A percentile compares a stretch with the other conserved stretches of the same genome.
These are phyloP conservation scores for Amanita molliuscula DNA, from an alignment of 768 basidiomycete species.

Conservation along the genomic window DNA sequence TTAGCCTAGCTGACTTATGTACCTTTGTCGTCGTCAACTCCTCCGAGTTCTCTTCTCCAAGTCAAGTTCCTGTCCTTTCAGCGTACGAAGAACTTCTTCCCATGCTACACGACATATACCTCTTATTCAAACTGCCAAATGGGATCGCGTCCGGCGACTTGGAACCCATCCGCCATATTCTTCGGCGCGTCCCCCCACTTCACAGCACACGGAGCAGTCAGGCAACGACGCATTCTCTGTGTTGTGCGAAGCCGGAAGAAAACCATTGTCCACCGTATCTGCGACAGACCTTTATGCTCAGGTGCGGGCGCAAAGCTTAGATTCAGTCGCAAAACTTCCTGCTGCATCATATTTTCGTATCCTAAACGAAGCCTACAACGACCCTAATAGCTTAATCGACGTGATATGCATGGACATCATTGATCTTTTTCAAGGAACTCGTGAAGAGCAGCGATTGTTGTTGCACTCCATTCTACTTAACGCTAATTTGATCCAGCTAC, in stretches of 20 bases:
- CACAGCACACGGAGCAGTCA: not conserved
- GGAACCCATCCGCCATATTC: not conserved
- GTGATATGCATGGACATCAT: conserved; percentile 1
- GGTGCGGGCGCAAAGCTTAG: not conserved
- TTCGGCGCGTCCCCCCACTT: not conserved
- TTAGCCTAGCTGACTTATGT: conserved; percentile 57
- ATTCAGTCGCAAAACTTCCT: not conserved
- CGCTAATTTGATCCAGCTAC: not conserved
- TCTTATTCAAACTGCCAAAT: conserved; percentile 6
- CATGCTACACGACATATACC: conserved; percentile 13
- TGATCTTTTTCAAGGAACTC: not conserved
- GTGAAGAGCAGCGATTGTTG: not conserved
- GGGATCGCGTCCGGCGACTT: conserved; percentile 6
- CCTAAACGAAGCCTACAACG: not conserved
- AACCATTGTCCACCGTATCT: not conserved
- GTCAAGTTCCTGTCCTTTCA: conserved; percentile 11
- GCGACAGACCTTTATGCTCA: not conserved
- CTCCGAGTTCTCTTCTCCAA: conserved; percentile 34
- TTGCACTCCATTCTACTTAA: not conserved
- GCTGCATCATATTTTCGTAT: not conserved
- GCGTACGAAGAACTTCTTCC: conserved; percentile 12
- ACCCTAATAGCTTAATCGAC: not conserved
- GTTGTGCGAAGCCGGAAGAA: not conserved
- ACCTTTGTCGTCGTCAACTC: conserved; percentile 55
- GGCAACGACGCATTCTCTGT: not conserved